Evolutionary conservation across 148 eudicot species (phyloP), one percentile per base, ranked within the genome.

Genomic region (Gaultheria prostrata): DNA sequence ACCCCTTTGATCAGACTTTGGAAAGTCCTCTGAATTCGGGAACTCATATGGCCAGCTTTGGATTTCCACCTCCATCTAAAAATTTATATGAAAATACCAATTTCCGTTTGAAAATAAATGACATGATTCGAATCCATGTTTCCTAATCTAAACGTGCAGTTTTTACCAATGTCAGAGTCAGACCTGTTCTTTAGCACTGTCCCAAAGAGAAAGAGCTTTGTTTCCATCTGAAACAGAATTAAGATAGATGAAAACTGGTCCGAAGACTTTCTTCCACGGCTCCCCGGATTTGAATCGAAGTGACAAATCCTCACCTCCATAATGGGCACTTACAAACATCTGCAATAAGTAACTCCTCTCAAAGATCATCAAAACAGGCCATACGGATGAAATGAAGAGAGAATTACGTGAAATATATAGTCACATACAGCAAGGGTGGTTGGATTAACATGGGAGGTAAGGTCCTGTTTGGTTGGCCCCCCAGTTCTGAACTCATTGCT

Each of bases 371-470:
- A 28, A 12, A 67, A 67, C 72, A 67, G 39, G 15, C 28, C 72
- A 67, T 26, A 4, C 11, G 1, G 71, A 24, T 11, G 70, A 65
- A 65, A 24, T 26, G 3, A 65, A 65, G 71, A 65, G 18, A 65
- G 71, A 6, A 14, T 26, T 11, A 12, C 28, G 5, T 32, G 28
- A 67, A 13, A 67, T 28, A 67, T 28, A 4, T 24, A 75, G 70
- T 6, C 45, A 85, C 94, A 89, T 83, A 92, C 98, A 63, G 95
- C 92, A 50, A 93, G 90, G 83, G 90, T 84, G 8, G 82, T 83
- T 39, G 99, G 99, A 48, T 94, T 95, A 61, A 94, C 99, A 88
- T 96, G 98, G 80, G 99, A 96, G 35, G 97, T 89, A 79, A 96
- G 93, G 59, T 92, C 91, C 85, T 96, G 98, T 76, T 96, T 96